Conservation (phyloP, 768 basidiomycete genomes). For the Lactarius tabidus region DNA sequence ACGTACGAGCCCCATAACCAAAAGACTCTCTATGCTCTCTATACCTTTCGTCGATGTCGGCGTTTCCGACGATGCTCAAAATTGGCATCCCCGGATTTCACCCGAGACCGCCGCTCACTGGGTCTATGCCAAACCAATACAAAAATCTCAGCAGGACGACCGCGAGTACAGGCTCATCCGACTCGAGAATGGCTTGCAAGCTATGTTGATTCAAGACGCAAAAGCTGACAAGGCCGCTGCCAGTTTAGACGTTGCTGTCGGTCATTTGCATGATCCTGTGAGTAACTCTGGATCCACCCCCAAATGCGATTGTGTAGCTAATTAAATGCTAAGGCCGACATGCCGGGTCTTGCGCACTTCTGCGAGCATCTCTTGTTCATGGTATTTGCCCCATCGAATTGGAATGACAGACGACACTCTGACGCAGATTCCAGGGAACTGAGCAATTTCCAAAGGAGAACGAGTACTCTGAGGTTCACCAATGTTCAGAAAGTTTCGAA, state of each 20-base stretch:
- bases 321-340: conserved; percentile 49
- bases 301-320: neutral
- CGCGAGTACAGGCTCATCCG: conserved; percentile 76
- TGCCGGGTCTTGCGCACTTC: conserved; percentile 91
- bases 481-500: neutral
- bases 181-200: conserved; percentile 88
- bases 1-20: neutral
- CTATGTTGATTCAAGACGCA: conserved; percentile 75
- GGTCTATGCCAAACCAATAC: conserved; percentile 55
- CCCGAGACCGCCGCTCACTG: conserved; percentile 34
- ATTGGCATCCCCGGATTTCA: conserved; percentile 17
- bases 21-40: neutral
- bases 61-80: conserved; percentile 17
- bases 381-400: conserved; percentile 44
- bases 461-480: conserved; percentile 79
- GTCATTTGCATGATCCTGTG: conserved; percentile 91
- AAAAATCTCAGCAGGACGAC: conserved; percentile 73
- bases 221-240: conserved; percentile 93
- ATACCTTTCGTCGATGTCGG: neutral
- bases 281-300: conserved; percentile 31
- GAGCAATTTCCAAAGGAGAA: conserved; percentile 87
- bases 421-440: conserved; percentile 51
- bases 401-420: neutral
- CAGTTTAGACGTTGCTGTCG: conserved; percentile 90
- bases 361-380: conserved; percentile 97